Evolutionary conservation across 2,329 filamentous ascomycete genomes (phyloP), one percentile per base, ranked within the genome.

Genomic region (Curvularia sp.): DNA sequence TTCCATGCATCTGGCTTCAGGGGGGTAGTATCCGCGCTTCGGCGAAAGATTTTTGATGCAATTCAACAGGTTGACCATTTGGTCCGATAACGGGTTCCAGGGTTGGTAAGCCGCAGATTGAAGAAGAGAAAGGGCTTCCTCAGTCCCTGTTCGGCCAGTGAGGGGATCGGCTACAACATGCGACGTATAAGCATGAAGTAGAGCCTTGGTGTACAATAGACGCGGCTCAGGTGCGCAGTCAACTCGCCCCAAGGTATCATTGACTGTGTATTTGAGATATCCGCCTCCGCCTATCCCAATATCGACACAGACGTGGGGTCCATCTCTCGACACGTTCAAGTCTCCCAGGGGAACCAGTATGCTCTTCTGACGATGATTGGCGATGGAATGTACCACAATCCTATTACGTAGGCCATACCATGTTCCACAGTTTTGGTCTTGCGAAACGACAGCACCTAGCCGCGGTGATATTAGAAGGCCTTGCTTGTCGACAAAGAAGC

Each of bases 141-240:
- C 88, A 0, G 81, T 83, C 0, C 88, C 88, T 0, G 86, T 89
- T 0, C 81, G 78, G 0, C 80, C 75, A 0, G 87, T 89, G 0
- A 90, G 77, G 0, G 78, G 73, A 65, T 90, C 88, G 0, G 85
- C 82, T 0, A 89, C 35, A 0, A 82, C 65, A 31, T 83, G 85
- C 0, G 87, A 88, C 0, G 88, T 90, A 4, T 82, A 73, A 0
- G 87, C 88, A 66, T 91, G 88, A 0, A 87, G 70, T 4, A 82
- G 71, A 0, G 86, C 86, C 64, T 87, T 89, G 1, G 77, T 77
- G 55, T 87, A 88, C 0, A 86, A 73, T 0, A 87, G 72, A 0
- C 69, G 69, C 0, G 85, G 84, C 46, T 89, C 87, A 0, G 84
- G 76, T 0, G 87, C 79, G 38, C 86, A 88, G 2, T 84, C 80